Percentiles rank a stretch among this genome's conserved stretches.
Conservation (phyloP, 495 filamentous ascomycete genomes). For the Lasiosphaeris hirsuta region DNA sequence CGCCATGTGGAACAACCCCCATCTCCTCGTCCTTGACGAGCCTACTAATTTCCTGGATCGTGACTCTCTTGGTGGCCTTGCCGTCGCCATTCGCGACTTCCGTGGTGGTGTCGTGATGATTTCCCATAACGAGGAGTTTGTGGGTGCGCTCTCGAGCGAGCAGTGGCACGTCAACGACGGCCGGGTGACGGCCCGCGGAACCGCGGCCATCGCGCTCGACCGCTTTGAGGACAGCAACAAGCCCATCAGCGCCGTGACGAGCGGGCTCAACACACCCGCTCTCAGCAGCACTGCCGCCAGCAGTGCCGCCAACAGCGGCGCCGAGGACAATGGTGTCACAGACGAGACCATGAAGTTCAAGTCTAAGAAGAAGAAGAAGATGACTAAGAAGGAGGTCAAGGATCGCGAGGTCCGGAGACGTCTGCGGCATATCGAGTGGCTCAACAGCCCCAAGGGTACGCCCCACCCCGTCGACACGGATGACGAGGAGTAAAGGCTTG, state of each 20-base stretch:
- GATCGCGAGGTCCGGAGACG: slow-evolving; percentile 83
- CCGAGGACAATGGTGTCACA: slow-evolving; percentile 59
- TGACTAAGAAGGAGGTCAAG: slow-evolving; percentile 93
- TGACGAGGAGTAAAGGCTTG: slow-evolving; percentile 54
- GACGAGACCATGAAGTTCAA: slow-evolving; percentile 77
- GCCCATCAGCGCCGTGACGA: slow-evolving; percentile 57
- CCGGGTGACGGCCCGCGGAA: slow-evolving; percentile 77
- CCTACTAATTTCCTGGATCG: slow-evolving; percentile 99
- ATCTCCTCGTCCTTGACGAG: slow-evolving; percentile 95
- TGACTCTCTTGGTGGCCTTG: slow-evolving; percentile 91
- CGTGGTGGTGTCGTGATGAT: slow-evolving; percentile 98
- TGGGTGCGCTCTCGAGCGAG: slow-evolving; percentile 88
- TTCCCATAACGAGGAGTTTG: slow-evolving; percentile 98
- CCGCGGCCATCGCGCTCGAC: slow-evolving; percentile 65
- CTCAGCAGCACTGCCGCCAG: slow-evolving; percentile 40
- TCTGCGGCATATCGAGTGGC: slow-evolving; percentile 94
- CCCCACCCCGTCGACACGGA: slow-evolving; percentile 76
- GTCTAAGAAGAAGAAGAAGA: slow-evolving; percentile 93
- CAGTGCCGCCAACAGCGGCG: slow-evolving; percentile 71
- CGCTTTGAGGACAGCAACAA: slow-evolving; percentile 78
- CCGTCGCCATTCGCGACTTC: slow-evolving; percentile 95
- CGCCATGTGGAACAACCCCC: slow-evolving; percentile 98
- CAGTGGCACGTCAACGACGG: slow-evolving; percentile 93
- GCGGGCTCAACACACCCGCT: slow-evolving; percentile 36
- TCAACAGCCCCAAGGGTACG: slow-evolving; percentile 73